phyloP scores from a whole-genome alignment of 305 asterid species.

The Fraxinus angustifolia region DNA sequence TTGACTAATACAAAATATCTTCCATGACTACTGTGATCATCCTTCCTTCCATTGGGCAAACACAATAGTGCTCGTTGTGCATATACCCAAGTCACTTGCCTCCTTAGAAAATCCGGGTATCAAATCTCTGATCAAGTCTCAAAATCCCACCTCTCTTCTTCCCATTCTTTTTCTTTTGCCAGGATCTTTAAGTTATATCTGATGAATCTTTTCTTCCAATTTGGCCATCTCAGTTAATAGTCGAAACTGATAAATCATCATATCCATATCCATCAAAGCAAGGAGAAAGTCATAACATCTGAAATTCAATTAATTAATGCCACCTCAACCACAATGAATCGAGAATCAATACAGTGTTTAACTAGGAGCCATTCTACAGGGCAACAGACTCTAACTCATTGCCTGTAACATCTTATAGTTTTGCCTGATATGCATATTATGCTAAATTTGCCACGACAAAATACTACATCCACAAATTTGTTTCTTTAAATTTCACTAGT shows the following conservation, averaged over 20 bases:
- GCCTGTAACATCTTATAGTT: background rate
- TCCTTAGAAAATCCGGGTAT: background rate
- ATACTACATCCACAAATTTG: background rate
- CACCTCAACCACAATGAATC: background rate
- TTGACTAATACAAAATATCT: background rate
- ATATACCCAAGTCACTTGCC: background rate
- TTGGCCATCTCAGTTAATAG: background rate
- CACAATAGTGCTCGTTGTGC: background rate
- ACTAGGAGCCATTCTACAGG: background rate
- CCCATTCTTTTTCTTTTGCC: background rate
- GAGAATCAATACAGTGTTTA: background rate
- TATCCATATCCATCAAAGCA: background rate
- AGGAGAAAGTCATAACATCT: background rate
- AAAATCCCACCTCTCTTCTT: background rate
- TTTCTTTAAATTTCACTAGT: background rate
- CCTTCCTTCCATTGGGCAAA: background rate
- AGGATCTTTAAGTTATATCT: background rate
- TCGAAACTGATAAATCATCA: background rate
- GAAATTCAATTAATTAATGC: background rate
- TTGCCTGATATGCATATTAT: background rate
- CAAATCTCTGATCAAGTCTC: background rate
- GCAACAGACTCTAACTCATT: background rate
- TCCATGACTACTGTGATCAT: background rate
- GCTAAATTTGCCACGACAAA: slow-evolving; percentile 11
- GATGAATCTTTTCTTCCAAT: background rate